These are phyloP conservation scores for Musa beccarii DNA, from an alignment of 176 grass and related monocot species.

Conservation along the genomic window DNA sequence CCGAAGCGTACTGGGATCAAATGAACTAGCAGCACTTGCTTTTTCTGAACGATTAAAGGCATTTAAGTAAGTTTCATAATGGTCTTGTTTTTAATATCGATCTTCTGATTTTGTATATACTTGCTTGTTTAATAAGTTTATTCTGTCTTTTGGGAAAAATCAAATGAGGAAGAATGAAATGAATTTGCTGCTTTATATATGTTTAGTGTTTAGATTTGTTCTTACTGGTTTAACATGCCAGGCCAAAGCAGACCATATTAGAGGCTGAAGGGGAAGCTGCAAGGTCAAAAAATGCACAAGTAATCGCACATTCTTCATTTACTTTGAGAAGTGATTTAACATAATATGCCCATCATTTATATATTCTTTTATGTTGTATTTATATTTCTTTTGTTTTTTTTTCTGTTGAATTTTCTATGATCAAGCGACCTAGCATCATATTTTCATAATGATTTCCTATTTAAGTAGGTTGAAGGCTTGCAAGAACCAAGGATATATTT, in stretches of 20 bases:
- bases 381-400: not conserved
- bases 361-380: not conserved
- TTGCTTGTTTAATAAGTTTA: slow-evolving; percentile 4
- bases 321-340: slow-evolving; percentile 12
- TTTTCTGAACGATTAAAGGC: slow-evolving; percentile 77
- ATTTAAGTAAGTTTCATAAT: slow-evolving; percentile 44
- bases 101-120: not conserved
- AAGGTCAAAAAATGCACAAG: slow-evolving; percentile 58
- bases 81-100: not conserved
- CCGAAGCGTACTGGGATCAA: slow-evolving; percentile 45
- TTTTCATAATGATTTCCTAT: not conserved
- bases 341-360: not conserved
- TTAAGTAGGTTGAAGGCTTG: not conserved
- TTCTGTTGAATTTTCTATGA: not conserved
- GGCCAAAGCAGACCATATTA: slow-evolving; percentile 95
- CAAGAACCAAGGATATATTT: not conserved
- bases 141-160: slow-evolving; percentile 13
- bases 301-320: slow-evolving; percentile 26
- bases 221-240: slow-evolving; percentile 25
- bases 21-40: slow-evolving; percentile 86
- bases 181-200: not conserved
- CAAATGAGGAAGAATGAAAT: not conserved
- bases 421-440: not conserved
- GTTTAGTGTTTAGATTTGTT: not conserved
- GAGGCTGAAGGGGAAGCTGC: slow-evolving; percentile 87